Evolutionary conservation across 305 asterid species (phyloP), one percentile per base, ranked within the genome.

Genomic region (Nicotiana rustica): DNA sequence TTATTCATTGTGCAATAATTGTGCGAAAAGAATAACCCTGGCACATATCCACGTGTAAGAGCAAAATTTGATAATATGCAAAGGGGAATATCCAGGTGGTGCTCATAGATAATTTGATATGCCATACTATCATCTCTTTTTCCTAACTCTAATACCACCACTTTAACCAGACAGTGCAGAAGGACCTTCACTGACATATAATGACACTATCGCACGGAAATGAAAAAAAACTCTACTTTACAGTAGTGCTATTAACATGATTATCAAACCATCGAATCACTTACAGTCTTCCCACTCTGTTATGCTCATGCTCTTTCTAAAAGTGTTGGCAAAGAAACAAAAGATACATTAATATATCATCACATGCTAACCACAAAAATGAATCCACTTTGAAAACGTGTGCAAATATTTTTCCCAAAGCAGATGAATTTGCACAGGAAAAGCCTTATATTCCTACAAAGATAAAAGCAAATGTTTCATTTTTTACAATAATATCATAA

Each of bases 371-470:
- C 5, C n/a, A 35, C 38, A 65, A 12, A 52, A 25, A 65, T 12
- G n/a, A 64, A 65, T 65, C 41, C 14, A 29, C 41, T 18, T 65
- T 65, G 41, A 65, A 29, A 25, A 64, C 69, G 31, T 64, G 31
- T 25, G 18, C n/a, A 31, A 66, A 71, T 0, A 47, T 6, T 21
- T 21, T 6, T 12, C 49, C 0, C 21, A 47, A 47, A 21, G 61
- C 41, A 71, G 38, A 71, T 71, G 61, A 71, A 71, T 71, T 71
- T 47, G 62, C 62, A 21, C 8, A 18, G 61, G 17, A 71, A 71
- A 57, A 21, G 79, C 79, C 4, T 25, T 52, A 52, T 14, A 14
- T 52, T 52, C n/a, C 59, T 10, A 12, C 59, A 52, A 12, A 52
- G 4, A 52, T 52, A 52, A 52, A 52, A 52, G 59, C 79, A 71